These are phyloP conservation scores for Chondrostereum purpureum DNA, from an alignment of 1,284 basidiomycete genomes.

Conservation along the genomic window DNA sequence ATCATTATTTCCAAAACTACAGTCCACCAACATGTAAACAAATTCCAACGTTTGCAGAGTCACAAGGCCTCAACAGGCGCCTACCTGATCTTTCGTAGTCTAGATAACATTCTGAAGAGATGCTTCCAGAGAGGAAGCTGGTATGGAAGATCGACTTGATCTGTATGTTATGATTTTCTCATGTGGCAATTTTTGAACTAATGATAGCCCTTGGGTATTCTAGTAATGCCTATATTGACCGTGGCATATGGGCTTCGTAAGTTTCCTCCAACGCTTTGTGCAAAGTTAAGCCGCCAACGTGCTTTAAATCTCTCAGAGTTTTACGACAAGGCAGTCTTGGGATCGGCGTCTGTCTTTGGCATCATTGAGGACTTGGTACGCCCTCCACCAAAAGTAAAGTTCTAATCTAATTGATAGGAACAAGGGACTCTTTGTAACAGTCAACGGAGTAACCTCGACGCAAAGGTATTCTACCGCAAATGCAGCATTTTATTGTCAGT, in stretches of 20 bases:
- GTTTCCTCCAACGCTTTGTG: not conserved
- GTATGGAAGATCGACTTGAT: slow-evolving; percentile 11
- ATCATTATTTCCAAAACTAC: too few species aligned
- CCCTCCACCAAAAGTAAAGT: too few species aligned
- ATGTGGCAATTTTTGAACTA: not conserved
- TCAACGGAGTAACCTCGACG: slow-evolving; percentile 8
- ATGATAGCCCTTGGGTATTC: not conserved
- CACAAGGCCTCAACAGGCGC: too few species aligned
- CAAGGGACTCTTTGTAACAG: slow-evolving; percentile 6
- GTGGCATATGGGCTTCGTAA: slow-evolving; percentile 11
- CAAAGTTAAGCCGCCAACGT: not conserved
- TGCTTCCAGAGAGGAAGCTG: slow-evolving; percentile 5
- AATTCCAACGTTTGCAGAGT: too few species aligned
- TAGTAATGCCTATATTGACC: slow-evolving; percentile 11
- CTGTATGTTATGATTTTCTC: not conserved
- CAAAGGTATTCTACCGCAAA: slow-evolving; percentile 12
- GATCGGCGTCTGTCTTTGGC: slow-evolving; percentile 11
- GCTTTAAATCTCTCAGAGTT: slow-evolving; percentile 4
- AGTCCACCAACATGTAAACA: too few species aligned
- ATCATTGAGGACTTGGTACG: slow-evolving; percentile 10
- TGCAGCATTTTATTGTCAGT: slow-evolving; percentile 9
- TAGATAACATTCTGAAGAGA: too few species aligned
- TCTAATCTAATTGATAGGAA: too few species aligned
- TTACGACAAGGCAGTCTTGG: slow-evolving; percentile 12
- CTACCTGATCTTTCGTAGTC: too few species aligned